Evolutionary conservation across 305 asterid species (phyloP).

Genomic region (Fraxinus dipetala): DNA sequence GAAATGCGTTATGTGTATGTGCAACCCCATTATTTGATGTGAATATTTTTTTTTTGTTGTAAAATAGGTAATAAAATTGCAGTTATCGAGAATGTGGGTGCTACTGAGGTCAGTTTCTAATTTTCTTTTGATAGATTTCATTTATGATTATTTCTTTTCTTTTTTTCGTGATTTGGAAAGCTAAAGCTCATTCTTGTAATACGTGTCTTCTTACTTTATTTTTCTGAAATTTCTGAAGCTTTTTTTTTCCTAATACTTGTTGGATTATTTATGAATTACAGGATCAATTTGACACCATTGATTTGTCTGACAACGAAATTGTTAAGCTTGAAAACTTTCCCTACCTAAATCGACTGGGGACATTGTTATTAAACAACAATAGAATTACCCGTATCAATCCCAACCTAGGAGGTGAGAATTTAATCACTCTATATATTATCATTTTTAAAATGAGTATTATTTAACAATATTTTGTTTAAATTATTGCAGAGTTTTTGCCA

Average conservation of each 20-base stretch:
- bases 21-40: neutral
- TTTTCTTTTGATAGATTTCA: neutral
- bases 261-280: slow-evolving; percentile 26
- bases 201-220: neutral
- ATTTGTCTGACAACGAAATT: slow-evolving; percentile 95
- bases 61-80: slow-evolving; percentile 77
- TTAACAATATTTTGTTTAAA: neutral
- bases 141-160: neutral
- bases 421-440: neutral
- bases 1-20: neutral
- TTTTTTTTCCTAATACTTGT: neutral
- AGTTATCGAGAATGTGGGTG: slow-evolving; percentile 89
- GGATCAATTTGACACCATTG: slow-evolving; percentile 97
- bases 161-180: neutral
- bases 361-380: slow-evolving; percentile 82
- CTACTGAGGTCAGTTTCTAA: slow-evolving; percentile 69
- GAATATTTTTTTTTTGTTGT: neutral
- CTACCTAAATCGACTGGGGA: slow-evolving; percentile 68
- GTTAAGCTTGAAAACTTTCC: slow-evolving; percentile 97
- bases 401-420: slow-evolving; percentile 72
- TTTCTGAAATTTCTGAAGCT: neutral
- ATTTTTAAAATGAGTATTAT: neutral
- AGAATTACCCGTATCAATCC: slow-evolving; percentile 91
- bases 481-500: slow-evolving; percentile 79
- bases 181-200: neutral